Percentiles rank a stretch among this genome's conserved stretches.
phyloP scores from a whole-genome alignment of 176 grass and related monocot genomes.

The Poa annua region DNA sequence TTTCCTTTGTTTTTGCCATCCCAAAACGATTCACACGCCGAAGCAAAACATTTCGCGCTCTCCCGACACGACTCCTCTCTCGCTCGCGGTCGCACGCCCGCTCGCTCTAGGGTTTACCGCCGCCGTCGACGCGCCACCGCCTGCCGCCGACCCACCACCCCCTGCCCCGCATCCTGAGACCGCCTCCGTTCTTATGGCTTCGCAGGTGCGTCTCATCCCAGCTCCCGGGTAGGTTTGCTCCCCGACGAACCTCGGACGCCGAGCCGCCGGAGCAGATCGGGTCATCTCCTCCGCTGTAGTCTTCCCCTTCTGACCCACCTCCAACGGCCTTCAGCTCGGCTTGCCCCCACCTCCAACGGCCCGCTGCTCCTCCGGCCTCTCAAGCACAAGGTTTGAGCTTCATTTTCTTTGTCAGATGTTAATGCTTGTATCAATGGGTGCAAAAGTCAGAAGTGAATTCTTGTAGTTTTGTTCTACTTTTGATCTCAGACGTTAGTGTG shows the following conservation, averaged over 20 bases:
- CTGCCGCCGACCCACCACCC: neutral
- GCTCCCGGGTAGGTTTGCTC: neutral
- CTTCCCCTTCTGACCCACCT: neutral
- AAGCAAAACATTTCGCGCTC: neutral
- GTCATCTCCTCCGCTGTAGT: neutral
- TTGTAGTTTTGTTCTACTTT: neutral
- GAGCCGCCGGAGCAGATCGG: constrained; percentile 12
- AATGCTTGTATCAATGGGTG: neutral
- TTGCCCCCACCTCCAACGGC: neutral
- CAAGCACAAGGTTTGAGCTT: neutral
- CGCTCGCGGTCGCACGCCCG: neutral
- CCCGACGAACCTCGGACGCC: neutral
- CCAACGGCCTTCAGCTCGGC: neutral
- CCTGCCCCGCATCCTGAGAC: neutral
- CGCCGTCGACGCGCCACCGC: neutral
- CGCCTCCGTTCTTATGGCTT: neutral
- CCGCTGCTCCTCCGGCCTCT: neutral
- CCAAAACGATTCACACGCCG: neutral
- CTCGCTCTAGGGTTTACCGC: constrained; percentile 7
- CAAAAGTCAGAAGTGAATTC: neutral
- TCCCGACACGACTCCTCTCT: neutral
- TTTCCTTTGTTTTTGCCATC: neutral
- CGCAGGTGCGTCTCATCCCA: neutral
- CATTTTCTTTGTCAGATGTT: neutral
- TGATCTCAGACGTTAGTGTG: neutral